Conservation (phyloP, 768 basidiomycete species). For the Clitopilus passeckerianus region DNA sequence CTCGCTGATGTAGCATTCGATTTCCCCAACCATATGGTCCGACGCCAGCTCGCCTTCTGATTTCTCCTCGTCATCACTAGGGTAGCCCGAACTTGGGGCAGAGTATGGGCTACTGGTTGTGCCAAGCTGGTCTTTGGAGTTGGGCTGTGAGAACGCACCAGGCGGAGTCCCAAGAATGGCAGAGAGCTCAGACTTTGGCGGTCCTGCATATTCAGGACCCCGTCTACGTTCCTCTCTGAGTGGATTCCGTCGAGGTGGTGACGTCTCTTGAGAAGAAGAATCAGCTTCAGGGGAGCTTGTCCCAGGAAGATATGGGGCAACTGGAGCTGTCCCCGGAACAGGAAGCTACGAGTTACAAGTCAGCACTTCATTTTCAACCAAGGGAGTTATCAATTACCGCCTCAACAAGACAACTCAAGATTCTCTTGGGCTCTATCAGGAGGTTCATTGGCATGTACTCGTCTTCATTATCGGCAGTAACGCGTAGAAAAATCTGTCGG, state of each 20-base stretch:
- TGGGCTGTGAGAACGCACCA: not conserved
- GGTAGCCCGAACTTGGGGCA: not conserved
- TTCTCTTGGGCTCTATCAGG: constrained; percentile 45
- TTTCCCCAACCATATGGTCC: constrained; percentile 33
- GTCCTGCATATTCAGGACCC: not conserved
- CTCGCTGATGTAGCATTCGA: constrained; percentile 37
- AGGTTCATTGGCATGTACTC: constrained; percentile 55
- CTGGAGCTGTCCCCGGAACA: not conserved
- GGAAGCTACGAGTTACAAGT: not conserved
- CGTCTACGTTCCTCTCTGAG: no score
- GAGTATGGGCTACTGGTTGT: not conserved
- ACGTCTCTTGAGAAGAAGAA: not conserved
- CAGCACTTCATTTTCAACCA: not conserved
- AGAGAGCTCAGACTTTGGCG: not conserved
- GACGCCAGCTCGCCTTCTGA: not conserved
- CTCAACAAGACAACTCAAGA: constrained; percentile 56
- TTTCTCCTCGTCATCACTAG: not conserved
- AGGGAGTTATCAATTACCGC: constrained; percentile 30
- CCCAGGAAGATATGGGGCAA: not conserved
- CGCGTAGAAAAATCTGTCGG: constrained; percentile 62
- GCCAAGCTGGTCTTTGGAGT: not conserved
- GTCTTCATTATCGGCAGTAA: constrained; percentile 46
- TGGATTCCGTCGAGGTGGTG: not conserved
- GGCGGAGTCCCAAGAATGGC: not conserved
- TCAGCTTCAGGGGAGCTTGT: not conserved